Evolutionary conservation across 805 yeast genomes (phyloP).

Genomic region (Wickerhamomyces canadensis): DNA sequence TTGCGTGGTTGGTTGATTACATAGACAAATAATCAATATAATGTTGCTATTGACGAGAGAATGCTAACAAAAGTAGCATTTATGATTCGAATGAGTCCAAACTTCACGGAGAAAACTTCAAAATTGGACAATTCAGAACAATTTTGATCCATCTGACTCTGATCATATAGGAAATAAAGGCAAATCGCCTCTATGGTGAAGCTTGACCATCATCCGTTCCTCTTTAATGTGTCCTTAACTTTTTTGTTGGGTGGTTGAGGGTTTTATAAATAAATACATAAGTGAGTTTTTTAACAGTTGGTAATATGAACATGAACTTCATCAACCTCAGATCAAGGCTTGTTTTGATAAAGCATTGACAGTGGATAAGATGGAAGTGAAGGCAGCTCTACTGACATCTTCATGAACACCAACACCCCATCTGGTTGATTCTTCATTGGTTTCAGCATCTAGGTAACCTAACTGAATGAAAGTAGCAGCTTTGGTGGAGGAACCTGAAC

Average conservation of each 20-base stretch:
- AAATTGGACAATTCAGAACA: too few relatives aligned
- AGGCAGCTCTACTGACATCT: constrained; percentile 84
- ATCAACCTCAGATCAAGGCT: constrained; percentile 19
- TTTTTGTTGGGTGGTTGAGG: not conserved
- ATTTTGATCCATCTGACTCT: too few relatives aligned
- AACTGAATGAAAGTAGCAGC: constrained; percentile 73
- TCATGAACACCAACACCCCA: constrained; percentile 96
- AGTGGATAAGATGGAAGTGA: constrained; percentile 61
- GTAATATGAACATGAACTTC: constrained; percentile 3
- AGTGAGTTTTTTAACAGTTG: not conserved
- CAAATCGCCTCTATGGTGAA: not conserved
- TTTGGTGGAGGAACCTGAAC: constrained; percentile 62
- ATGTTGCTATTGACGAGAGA: too few relatives aligned
- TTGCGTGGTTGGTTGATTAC: too few relatives aligned
- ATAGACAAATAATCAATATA: too few relatives aligned
- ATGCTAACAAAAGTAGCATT: too few relatives aligned
- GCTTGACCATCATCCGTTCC: too few relatives aligned
- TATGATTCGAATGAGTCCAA: too few relatives aligned
- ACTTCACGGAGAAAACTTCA: too few relatives aligned
- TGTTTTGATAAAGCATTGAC: constrained; percentile 37
- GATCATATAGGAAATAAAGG: too few relatives aligned
- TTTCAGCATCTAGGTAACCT: constrained; percentile 39
- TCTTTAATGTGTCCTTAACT: too few relatives aligned
- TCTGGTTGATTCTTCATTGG: constrained; percentile 34
- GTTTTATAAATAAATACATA: not conserved